phyloP scores from a whole-genome alignment of 768 basidiomycete genomes.

The Astraeus odoratus region DNA sequence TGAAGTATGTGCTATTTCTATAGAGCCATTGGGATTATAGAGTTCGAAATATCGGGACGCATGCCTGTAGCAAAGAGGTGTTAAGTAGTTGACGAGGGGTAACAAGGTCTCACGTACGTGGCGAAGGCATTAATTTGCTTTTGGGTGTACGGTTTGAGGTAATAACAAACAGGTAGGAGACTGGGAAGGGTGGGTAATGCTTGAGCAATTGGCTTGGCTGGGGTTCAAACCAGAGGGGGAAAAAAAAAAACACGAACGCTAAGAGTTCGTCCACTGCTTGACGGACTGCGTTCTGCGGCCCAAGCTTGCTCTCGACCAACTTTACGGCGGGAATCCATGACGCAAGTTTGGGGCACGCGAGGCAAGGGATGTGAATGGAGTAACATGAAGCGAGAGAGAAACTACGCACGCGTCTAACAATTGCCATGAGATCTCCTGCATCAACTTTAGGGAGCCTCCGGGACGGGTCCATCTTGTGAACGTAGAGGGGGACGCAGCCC shows the following conservation, averaged over 20 bases:
- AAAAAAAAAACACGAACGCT: conserved; percentile 40
- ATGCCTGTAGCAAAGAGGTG: conserved; percentile 46
- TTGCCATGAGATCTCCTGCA: conserved; percentile 56
- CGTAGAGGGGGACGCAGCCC: conserved; percentile 68
- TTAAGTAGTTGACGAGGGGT: conserved; percentile 20
- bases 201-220: conserved; percentile 12
- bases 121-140: conserved; percentile 88
- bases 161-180: conserved; percentile 68
- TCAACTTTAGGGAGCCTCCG: conserved; percentile 73
- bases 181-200: conserved; percentile 33
- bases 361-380: conserved; percentile 18
- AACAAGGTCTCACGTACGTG: conserved; percentile 56
- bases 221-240: no score
- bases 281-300: conserved; percentile 51
- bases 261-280: conserved; percentile 76
- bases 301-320: conserved; percentile 54
- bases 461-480: conserved; percentile 85
- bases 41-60: conserved; percentile 86
- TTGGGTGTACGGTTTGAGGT: conserved; percentile 67
- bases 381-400: conserved; percentile 21
- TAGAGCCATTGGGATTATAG: conserved; percentile 74
- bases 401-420: conserved; percentile 67
- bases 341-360: conserved; percentile 16
- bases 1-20: conserved; percentile 86
- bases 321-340: conserved; percentile 24